Percentiles rank a stretch among this genome's conserved stretches.
Conservation (phyloP, 1,284 basidiomycete genomes). For the Vanrija sp. region DNA sequence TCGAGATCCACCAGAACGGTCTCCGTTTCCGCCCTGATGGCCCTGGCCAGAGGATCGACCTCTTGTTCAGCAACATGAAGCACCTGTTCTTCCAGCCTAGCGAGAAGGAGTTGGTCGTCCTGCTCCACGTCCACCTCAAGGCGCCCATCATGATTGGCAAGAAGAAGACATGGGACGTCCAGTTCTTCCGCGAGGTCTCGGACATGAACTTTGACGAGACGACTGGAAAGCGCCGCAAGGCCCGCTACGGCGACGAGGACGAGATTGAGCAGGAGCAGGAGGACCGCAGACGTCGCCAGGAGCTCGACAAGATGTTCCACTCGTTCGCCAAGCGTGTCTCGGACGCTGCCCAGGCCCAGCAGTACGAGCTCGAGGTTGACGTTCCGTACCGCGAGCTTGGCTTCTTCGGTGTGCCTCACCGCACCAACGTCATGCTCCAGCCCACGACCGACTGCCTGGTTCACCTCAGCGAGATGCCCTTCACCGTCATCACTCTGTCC, state of each 20-base stretch:
- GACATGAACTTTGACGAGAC: slow-evolving; percentile 99
- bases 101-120: slow-evolving; percentile 91
- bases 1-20: slow-evolving; percentile 98
- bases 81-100: slow-evolving; percentile 99
- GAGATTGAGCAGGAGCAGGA: slow-evolving; percentile 99
- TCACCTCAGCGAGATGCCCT: slow-evolving; percentile 91
- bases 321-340: slow-evolving; percentile 89
- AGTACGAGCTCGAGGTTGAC: slow-evolving; percentile 88
- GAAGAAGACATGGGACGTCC: slow-evolving; percentile 95
- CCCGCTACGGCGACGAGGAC: slow-evolving; percentile 96
- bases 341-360: slow-evolving; percentile 61
- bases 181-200: slow-evolving; percentile 97
- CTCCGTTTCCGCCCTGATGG: slow-evolving; percentile 86
- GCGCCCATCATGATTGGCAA: slow-evolving; percentile 98
- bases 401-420: slow-evolving; percentile 95
- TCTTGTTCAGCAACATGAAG: slow-evolving; percentile 96
- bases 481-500: slow-evolving; percentile 87
- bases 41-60: slow-evolving; percentile 72
- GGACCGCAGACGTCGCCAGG: slow-evolving; percentile 80
- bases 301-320: slow-evolving; percentile 94
- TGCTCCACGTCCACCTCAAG: slow-evolving; percentile 90
- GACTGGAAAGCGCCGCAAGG: slow-evolving; percentile 87
- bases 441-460: slow-evolving; percentile 97
- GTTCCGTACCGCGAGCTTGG: slow-evolving; percentile 96
- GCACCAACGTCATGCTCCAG: slow-evolving; percentile 88